phyloP scores from a whole-genome alignment of 2,329 filamentous ascomycete genomes.

The Knufia fluminis region DNA sequence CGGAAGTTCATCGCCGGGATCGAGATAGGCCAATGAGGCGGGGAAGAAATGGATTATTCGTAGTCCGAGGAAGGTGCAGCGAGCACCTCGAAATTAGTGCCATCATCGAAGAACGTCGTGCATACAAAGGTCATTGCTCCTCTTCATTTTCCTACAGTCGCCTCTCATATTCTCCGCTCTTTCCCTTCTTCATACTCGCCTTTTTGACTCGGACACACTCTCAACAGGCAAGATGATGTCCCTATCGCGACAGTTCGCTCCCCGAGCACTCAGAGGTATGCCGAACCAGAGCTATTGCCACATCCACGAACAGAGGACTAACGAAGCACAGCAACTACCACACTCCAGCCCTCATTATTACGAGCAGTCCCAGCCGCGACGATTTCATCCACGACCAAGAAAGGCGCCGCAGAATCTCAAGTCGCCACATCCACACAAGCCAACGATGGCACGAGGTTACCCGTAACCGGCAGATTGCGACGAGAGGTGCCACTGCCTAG shows the following conservation, averaged over 20 bases:
- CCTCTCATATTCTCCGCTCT: conserved; percentile 25
- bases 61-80: neutral
- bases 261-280: conserved; percentile 48
- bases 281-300: conserved; percentile 20
- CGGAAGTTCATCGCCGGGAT: neutral
- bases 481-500: conserved; percentile 41
- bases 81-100: neutral
- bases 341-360: conserved; percentile 25
- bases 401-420: conserved; percentile 32
- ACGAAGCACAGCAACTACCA: conserved; percentile 21
- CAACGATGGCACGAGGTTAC: conserved; percentile 24
- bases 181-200: conserved; percentile 15
- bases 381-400: conserved; percentile 34
- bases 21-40: conserved; percentile 10
- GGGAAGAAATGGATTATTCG: conserved; percentile 7
- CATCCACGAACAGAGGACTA: conserved; percentile 8
- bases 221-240: conserved; percentile 38
- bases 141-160: conserved; percentile 12
- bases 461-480: conserved; percentile 34
- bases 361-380: conserved; percentile 30
- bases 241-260: conserved; percentile 42
- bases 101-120: neutral
- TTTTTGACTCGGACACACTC: conserved; percentile 2
- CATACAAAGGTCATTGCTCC: neutral
- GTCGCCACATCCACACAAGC: conserved; percentile 27